Conservation (phyloP, 495 filamentous ascomycete genomes). For the Stereocaulon alpinum region DNA sequence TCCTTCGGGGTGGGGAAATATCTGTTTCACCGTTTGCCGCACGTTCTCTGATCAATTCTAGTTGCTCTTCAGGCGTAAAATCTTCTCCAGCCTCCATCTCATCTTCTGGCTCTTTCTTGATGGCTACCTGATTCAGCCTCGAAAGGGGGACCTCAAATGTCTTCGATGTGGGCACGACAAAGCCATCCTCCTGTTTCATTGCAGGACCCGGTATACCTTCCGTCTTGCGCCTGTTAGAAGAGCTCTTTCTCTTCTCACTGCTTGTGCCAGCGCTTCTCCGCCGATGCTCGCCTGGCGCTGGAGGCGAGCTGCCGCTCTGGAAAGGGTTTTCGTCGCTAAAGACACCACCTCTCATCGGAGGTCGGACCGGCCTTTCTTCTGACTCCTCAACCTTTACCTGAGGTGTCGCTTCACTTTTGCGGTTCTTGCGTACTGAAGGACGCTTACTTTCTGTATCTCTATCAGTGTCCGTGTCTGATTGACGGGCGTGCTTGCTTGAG, state of each 20-base stretch:
- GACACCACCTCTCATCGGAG: slow-evolving; percentile 39
- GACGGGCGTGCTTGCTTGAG: slow-evolving; percentile 46
- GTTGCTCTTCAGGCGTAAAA: slow-evolving; percentile 82
- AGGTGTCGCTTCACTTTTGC: slow-evolving; percentile 48
- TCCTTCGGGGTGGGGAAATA: slow-evolving; percentile 23
- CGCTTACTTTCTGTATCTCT: slow-evolving; percentile 32
- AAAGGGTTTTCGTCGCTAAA: slow-evolving; percentile 92
- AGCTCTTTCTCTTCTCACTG: slow-evolving; percentile 42
- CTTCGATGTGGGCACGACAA: slow-evolving; percentile 30
- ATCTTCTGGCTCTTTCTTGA: slow-evolving; percentile 31
- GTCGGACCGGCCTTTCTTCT: slow-evolving; percentile 31
- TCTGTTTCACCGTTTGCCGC: slow-evolving; percentile 32
- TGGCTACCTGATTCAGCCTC: slow-evolving; percentile 15
- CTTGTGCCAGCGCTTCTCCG: slow-evolving; percentile 25
- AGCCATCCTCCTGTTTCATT: slow-evolving; percentile 29
- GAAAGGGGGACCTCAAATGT: slow-evolving; percentile 41
- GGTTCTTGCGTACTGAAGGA: slow-evolving; percentile 38
- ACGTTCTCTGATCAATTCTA: slow-evolving; percentile 58
- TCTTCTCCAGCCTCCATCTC: slow-evolving; percentile 66
- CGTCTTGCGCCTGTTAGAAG: slow-evolving; percentile 33
- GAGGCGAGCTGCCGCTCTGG: slow-evolving; percentile 67
- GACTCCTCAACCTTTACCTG: slow-evolving; percentile 28
- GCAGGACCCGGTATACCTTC: slow-evolving; percentile 11
- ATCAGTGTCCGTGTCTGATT: slow-evolving; percentile 40
- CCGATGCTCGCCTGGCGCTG: slow-evolving; percentile 27